These are phyloP conservation scores for Rhizophagus prolifer DNA, from an alignment of 192 early-diverging fungal genomes.

Conservation along the genomic window DNA sequence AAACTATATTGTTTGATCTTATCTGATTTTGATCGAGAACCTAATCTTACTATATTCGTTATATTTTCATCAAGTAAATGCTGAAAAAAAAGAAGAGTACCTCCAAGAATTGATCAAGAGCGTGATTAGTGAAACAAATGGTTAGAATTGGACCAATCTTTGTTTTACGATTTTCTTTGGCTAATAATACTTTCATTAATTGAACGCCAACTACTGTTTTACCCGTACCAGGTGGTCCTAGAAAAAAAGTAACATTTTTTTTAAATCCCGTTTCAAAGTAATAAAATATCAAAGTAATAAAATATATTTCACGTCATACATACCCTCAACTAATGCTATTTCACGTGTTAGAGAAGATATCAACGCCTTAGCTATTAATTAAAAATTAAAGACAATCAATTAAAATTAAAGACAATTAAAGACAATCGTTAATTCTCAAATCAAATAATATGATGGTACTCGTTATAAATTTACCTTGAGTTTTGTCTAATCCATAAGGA, in stretches of 20 bases:
- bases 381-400: too few species aligned
- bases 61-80: too few species aligned
- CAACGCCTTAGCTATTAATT: conserved; percentile 41
- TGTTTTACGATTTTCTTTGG: conserved; percentile 29
- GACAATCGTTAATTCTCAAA: too few species aligned
- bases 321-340: conserved; percentile 54
- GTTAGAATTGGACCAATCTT: conserved; percentile 46
- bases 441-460: too few species aligned
- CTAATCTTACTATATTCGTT: conserved; percentile 47
- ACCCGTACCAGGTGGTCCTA: conserved; percentile 50
- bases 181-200: conserved; percentile 42
- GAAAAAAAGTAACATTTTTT: too few species aligned
- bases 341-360: conserved; percentile 47
- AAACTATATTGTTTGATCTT: conserved; percentile 29
- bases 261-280: too few species aligned
- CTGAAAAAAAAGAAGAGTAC: too few species aligned
- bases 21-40: conserved; percentile 39
- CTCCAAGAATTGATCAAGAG: too few species aligned
- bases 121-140: conserved; percentile 47
- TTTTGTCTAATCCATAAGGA: neutral
- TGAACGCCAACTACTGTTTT: conserved; percentile 56
- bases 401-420: too few species aligned
- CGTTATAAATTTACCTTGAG: too few species aligned
- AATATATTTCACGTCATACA: too few species aligned
- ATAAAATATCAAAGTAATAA: too few species aligned